Percentiles rank a stretch among this genome's conserved stretches.
Conservation (phyloP, 345 rosid species). For the Excoecaria agallocha region DNA sequence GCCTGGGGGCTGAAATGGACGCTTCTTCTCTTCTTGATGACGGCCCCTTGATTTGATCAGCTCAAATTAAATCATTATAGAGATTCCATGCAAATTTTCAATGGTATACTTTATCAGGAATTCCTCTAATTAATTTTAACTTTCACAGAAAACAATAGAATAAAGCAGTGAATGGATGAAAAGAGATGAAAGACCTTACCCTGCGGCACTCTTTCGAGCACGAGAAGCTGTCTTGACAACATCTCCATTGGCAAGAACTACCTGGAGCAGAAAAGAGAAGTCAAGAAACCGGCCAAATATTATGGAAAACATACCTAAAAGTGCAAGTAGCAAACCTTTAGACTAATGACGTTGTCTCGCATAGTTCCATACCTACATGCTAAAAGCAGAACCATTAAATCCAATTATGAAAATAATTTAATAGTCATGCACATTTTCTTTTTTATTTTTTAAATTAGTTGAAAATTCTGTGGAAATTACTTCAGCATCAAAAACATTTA, state of each 20-base stretch:
- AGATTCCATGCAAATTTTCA: not conserved
- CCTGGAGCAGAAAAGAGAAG: constrained; percentile 43
- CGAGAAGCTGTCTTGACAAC: constrained; percentile 96
- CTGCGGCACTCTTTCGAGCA: constrained; percentile 97
- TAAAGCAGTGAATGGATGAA: not conserved
- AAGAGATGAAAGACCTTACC: constrained; percentile 43
- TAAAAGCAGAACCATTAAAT: constrained; percentile 45
- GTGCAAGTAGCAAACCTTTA: constrained; percentile 55
- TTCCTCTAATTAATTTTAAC: not conserved
- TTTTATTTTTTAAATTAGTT: not conserved
- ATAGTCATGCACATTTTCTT: not conserved
- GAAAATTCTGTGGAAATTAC: not conserved
- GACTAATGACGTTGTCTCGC: constrained; percentile 91
- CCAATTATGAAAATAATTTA: constrained; percentile 19
- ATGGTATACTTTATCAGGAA: not conserved
- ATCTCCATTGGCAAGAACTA: constrained; percentile 86
- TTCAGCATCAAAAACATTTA: not conserved
- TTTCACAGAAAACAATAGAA: not conserved
- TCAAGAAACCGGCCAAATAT: constrained; percentile 26
- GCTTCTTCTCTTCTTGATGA: not conserved
- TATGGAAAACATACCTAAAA: constrained; percentile 12
- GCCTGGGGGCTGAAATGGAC: not conserved
- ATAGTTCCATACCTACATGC: constrained; percentile 95
- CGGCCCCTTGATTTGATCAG: not conserved
- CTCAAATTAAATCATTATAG: not conserved